Evolutionary conservation across 2,329 filamentous ascomycete species (phyloP).

Genomic region (Trichoderma atroviride): DNA sequence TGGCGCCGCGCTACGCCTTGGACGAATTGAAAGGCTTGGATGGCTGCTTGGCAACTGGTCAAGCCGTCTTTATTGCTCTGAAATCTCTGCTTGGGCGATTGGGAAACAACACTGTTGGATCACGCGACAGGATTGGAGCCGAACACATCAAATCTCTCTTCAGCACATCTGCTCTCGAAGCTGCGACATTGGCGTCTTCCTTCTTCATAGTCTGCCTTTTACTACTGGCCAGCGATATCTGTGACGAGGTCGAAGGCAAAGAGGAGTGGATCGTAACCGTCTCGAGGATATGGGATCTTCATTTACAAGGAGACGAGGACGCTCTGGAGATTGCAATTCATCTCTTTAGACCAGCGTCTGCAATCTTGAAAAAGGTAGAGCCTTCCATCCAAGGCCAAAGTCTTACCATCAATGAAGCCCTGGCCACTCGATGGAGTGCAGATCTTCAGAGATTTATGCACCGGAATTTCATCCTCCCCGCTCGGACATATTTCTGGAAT

Average conservation of each 20-base stretch:
- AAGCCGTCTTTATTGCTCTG: conserved; percentile 53
- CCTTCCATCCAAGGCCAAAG: conserved; percentile 33
- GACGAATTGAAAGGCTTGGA: conserved; percentile 43
- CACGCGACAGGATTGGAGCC: conserved; percentile 55
- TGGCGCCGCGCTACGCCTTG: conserved; percentile 43
- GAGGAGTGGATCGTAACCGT: conserved; percentile 53
- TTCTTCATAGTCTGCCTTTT: conserved; percentile 50
- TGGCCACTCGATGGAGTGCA: conserved; percentile 46
- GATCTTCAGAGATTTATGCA: conserved; percentile 54
- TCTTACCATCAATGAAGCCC: conserved; percentile 25
- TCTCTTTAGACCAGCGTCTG: conserved; percentile 45
- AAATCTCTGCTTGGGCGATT: conserved; percentile 51
- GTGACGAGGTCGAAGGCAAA: conserved; percentile 43
- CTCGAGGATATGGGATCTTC: conserved; percentile 55
- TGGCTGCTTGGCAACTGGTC: conserved; percentile 50
- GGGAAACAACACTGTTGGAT: conserved; percentile 40
- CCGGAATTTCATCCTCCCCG: conserved; percentile 55
- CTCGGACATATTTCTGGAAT: conserved; percentile 51
- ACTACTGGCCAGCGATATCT: conserved; percentile 39
- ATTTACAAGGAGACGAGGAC: conserved; percentile 54
- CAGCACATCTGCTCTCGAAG: conserved; percentile 51
- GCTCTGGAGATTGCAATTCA: conserved; percentile 51
- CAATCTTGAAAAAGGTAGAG: conserved; percentile 47
- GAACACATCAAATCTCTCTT: conserved; percentile 63
- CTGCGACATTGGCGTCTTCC: conserved; percentile 49